These are phyloP conservation scores for Blastomyces parvus DNA, from an alignment of 2,329 filamentous ascomycete genomes.

Conservation along the genomic window DNA sequence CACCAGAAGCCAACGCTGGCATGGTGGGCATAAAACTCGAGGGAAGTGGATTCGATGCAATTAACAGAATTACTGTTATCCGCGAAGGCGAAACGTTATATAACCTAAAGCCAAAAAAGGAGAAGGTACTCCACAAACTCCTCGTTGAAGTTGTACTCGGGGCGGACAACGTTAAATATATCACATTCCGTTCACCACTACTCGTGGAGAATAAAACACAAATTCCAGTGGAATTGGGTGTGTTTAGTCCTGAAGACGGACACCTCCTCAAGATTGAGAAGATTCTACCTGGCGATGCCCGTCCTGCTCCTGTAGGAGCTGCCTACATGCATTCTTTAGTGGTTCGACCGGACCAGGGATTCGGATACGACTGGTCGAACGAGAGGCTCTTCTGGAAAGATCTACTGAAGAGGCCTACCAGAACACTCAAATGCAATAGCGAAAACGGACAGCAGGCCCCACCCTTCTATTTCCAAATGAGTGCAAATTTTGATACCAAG, in stretches of 20 bases:
- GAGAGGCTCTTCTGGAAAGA: conserved; percentile 91
- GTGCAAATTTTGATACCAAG: conserved; percentile 72
- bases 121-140: conserved; percentile 75
- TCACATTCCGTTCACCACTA: conserved; percentile 85
- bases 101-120: conserved; percentile 75
- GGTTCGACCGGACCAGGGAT: conserved; percentile 85
- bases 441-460: conserved; percentile 61
- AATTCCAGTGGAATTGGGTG: conserved; percentile 85
- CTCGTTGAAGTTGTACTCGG: conserved; percentile 86
- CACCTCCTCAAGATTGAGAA: conserved; percentile 96
- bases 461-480: conserved; percentile 94
- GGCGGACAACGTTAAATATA: conserved; percentile 95
- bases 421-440: conserved; percentile 78
- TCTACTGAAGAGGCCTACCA: conserved; percentile 70
- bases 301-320: conserved; percentile 84
- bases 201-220: conserved; percentile 94
- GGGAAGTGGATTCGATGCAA: conserved; percentile 83
- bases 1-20: conserved; percentile 70
- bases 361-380: conserved; percentile 90
- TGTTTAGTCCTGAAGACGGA: conserved; percentile 78
- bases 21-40: conserved; percentile 77
- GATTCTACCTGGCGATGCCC: conserved; percentile 80
- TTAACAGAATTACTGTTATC: conserved; percentile 80
- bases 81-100: conserved; percentile 93
- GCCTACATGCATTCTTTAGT: conserved; percentile 82